These are phyloP conservation scores for Backusella liffmaniae DNA, from an alignment of 192 early-diverging fungal genomes.

Conservation along the genomic window DNA sequence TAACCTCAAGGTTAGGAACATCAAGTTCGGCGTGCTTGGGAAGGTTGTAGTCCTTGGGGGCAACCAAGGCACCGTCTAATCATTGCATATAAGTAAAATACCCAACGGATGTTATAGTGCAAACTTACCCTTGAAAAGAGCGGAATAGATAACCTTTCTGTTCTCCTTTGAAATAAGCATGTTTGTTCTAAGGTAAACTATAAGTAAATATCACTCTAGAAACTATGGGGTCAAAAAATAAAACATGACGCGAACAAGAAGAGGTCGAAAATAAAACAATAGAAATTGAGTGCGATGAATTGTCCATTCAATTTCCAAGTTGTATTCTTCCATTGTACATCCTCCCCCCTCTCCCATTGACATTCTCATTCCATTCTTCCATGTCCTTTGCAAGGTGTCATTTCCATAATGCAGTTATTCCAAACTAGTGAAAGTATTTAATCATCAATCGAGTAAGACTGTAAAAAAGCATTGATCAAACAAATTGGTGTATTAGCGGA, in stretches of 20 bases:
- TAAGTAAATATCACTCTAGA: not conserved
- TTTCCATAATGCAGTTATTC: not conserved
- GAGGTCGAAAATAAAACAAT: not conserved
- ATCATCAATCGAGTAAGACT: not conserved
- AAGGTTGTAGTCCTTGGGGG: constrained; percentile 98
- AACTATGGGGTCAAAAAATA: not conserved
- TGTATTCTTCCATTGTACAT: not conserved
- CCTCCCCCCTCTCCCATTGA: not conserved
- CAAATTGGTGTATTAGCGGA: not conserved
- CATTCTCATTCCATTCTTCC: not conserved
- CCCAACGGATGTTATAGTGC: too few relatives aligned
- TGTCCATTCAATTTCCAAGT: not conserved
- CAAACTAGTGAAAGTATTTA: not conserved
- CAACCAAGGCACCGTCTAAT: constrained; percentile 94
- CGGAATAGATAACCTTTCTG: constrained; percentile 96
- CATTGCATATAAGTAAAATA: not conserved
- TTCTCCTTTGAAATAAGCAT: constrained; percentile 99
- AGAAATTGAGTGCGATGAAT: not conserved
- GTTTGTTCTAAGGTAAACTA: constrained; percentile 34
- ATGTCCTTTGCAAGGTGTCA: not conserved
- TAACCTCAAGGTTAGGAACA: constrained; percentile 98
- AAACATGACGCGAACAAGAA: not conserved
- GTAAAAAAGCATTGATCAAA: not conserved
- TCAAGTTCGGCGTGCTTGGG: constrained; percentile 94
- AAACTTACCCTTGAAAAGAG: constrained; percentile 76